Base-by-base conservation (phyloP, 2,329 filamentous ascomycete genomes). In the Trichoderma sp. region DNA sequence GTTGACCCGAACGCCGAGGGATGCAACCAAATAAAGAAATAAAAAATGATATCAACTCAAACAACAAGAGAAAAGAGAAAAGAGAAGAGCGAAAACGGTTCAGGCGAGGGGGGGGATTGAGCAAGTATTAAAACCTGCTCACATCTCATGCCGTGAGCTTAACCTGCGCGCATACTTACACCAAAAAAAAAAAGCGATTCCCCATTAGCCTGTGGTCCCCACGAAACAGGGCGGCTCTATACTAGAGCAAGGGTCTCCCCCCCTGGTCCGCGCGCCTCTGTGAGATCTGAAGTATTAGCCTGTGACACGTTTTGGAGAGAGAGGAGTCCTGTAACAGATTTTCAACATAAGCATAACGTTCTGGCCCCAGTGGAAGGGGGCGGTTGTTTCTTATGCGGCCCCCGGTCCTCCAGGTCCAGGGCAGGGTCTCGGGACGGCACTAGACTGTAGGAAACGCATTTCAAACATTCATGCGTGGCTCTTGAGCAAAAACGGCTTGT, bases 271-370 rank as follows among this genome's bases (percentile, higher is more conserved):
- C 11, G 33, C 7, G 67, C 56, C 56, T 68, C 64, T 69, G 71
- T 70, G 74, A 76, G 72, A 75, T 76, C 75, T 73, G 29, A 67
- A 35, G 33, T 35, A 35, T 72, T 49, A 71, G 35, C 72, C 69
- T 68, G 75, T 76, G 76, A 75, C 75, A 76, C 72, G 71, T 71
- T 60, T 43, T 27, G 37, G 33, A 33, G 31, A n/a, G 7, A 10
- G 8, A 13, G n/a, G 29, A 24, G 31, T 61, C 60, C 71, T 73
- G 73, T 72, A 70, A 74, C 73, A 71, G 59, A 68, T 55, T 52
- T 40, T 37, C 57, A 58, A 69, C 65, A 70, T 70, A 68, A 70
- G 72, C 73, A 74, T 74, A 70, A 73, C 43, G 70, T 70, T 72
- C 72, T 71, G 67, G 70, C 71, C 71, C 61, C 56, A 40, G 19